Percentiles rank a stretch among this genome's conserved stretches.
Evolutionary conservation across 495 filamentous ascomycete species (phyloP).

Genomic region (Ramalina intermedia): DNA sequence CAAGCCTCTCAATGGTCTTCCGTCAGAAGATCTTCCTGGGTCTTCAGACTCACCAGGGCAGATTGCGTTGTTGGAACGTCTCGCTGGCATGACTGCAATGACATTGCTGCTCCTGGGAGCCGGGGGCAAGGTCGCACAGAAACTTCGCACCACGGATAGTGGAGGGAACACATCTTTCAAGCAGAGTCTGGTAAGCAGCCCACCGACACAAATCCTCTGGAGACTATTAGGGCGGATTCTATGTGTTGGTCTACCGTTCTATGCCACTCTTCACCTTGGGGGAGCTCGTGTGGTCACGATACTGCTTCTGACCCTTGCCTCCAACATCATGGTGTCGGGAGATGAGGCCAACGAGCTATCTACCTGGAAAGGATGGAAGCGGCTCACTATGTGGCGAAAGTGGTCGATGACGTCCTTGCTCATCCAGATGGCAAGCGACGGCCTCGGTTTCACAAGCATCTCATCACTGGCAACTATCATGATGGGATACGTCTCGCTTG

Average conservation of each 20-base stretch:
- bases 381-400: conserved; percentile 17
- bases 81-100: conserved; percentile 24
- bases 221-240: conserved; percentile 13
- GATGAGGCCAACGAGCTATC: conserved; percentile 9
- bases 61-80: conserved; percentile 10
- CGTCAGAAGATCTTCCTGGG: background rate
- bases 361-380: conserved; percentile 13
- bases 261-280: conserved; percentile 40
- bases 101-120: conserved; percentile 27
- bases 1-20: no score
- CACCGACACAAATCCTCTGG: background rate
- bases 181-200: background rate
- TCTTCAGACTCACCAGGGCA: background rate
- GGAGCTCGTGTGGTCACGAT: conserved; percentile 37
- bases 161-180: background rate
- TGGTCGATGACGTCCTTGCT: conserved; percentile 13
- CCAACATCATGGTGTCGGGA: conserved; percentile 19
- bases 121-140: conserved; percentile 16
- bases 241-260: conserved; percentile 38
- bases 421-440: conserved; percentile 8
- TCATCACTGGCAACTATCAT: conserved; percentile 6
- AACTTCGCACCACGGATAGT: background rate
- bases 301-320: conserved; percentile 31
- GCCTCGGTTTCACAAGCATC: conserved; percentile 1
- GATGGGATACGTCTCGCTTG: conserved; percentile 33